phyloP scores from a whole-genome alignment of 352 stramenopile genomes.

The Phytophthora boehmeriae region DNA sequence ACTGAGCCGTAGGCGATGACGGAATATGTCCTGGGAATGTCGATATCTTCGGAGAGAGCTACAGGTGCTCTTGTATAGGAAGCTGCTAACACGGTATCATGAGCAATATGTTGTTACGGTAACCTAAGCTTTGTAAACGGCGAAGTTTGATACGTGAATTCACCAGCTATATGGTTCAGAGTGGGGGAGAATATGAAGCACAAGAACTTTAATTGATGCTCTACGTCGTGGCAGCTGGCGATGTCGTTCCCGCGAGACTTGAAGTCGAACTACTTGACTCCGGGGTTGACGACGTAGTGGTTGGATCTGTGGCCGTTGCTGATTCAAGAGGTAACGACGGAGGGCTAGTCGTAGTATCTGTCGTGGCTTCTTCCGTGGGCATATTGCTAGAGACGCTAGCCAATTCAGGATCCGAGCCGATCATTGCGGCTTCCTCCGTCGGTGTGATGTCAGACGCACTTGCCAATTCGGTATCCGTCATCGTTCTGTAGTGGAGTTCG shows the following conservation, averaged over 20 bases:
- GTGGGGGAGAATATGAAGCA: not conserved
- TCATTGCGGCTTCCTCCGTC: constrained; percentile 20
- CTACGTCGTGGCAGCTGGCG: not conserved
- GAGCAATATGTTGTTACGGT: not conserved
- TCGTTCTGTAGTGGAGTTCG: constrained; percentile 30
- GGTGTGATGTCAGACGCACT: constrained; percentile 28
- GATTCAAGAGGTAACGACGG: not conserved
- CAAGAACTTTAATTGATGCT: not conserved
- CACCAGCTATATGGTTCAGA: not conserved
- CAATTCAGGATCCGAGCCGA: not conserved
- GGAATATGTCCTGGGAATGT: too few species aligned
- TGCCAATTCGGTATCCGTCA: constrained; percentile 28
- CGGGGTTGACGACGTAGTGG: not conserved
- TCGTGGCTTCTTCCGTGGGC: too few species aligned
- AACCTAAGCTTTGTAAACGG: not conserved
- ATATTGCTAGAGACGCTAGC: too few species aligned
- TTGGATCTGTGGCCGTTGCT: constrained; percentile 1
- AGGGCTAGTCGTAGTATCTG: too few species aligned
- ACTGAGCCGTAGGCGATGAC: constrained; percentile 15
- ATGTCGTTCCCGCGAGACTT: not conserved
- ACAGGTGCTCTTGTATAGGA: too few species aligned
- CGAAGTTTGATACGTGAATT: not conserved
- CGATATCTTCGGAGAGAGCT: too few species aligned
- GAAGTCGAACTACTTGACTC: not conserved
- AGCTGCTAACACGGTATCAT: not conserved